Base-by-base conservation (phyloP, 2,329 filamentous ascomycete species). In the Calonectria fujianensis region DNA sequence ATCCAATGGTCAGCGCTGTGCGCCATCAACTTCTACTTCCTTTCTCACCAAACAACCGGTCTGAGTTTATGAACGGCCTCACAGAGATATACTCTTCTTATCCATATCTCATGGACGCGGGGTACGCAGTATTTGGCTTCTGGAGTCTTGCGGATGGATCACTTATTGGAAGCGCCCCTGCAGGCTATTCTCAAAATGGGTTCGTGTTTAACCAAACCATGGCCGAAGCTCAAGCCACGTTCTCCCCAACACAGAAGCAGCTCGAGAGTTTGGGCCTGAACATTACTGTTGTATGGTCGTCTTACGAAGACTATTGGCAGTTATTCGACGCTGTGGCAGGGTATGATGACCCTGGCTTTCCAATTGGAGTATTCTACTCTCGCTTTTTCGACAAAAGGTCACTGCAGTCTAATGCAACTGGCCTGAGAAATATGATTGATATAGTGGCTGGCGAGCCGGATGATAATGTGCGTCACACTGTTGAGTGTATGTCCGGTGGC, bases 261-360 rank as follows among this genome's bases (percentile, higher is more conserved):
- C 48, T 51, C 24, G 48, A 51, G n/a, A 51, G 48, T 14, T 51
- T 51, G 48, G 48, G 24, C 48, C 14, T 51, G n/a, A 51, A 51
- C 18, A 29, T 51, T 27, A 51, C 48, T 27, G 48, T 51, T 1
- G 11, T 10, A 29, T 51, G 48, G 48, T 29, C 48, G 14, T 51
- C 48, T 51, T 51, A 51, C 24, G 11, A 51, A 3, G 24, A 51
- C 48, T 51, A 51, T n/a, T 51, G 48, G 48, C n/a, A 51, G 24
- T 51, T 51, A 11, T 51, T 51, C 14, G 24, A 51, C 48, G 24
- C 48, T 5, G 48, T 51, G 5, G 6, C 48, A 14, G 48, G 48
- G n/a, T 5, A 51, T 10, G 48, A 51, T 51, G 48, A 51, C 11
- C 48, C 48, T 29, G 48, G 48, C 48, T 51, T 51, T 27, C 48